phyloP scores from a whole-genome alignment of 768 basidiomycete genomes.

The Agrocybe chaxingu region DNA sequence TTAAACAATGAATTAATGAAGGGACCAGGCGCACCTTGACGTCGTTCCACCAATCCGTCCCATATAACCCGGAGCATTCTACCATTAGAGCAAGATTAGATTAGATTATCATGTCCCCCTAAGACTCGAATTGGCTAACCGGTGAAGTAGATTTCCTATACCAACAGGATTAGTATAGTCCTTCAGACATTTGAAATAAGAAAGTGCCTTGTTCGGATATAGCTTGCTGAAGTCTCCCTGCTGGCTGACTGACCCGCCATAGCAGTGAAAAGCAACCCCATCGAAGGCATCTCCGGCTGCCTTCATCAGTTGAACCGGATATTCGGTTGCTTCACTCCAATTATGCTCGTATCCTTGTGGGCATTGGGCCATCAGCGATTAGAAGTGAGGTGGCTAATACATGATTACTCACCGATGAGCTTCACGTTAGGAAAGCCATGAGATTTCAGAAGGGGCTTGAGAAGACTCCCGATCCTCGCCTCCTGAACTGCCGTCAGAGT shows the following conservation, averaged over 20 bases:
- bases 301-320: conserved; percentile 62
- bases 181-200: background rate
- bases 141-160: conserved; percentile 45
- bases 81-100: conserved; percentile 2
- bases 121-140: conserved; percentile 18
- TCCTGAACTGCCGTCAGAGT: conserved; percentile 46
- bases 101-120: background rate
- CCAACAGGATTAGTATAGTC: conserved; percentile 1
- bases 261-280: conserved; percentile 72
- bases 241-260: conserved; percentile 45
- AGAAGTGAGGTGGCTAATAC: background rate
- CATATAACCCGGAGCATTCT: conserved; percentile 61
- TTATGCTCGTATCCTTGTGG: conserved; percentile 51
- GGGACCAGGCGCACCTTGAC: conserved; percentile 49
- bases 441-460: conserved; percentile 55
- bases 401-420: conserved; percentile 44
- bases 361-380: background rate
- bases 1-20: background rate
- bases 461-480: conserved; percentile 48
- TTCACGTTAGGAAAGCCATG: conserved; percentile 56
- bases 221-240: conserved; percentile 52
- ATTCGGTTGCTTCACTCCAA: conserved; percentile 58
- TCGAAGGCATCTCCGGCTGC: conserved; percentile 50
- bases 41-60: conserved; percentile 73
- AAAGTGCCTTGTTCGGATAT: conserved; percentile 48